Percentiles rank a stretch among this genome's conserved stretches.
Evolutionary conservation across 257 asterid species (phyloP).

Genomic region (Salvia miltiorrhiza): DNA sequence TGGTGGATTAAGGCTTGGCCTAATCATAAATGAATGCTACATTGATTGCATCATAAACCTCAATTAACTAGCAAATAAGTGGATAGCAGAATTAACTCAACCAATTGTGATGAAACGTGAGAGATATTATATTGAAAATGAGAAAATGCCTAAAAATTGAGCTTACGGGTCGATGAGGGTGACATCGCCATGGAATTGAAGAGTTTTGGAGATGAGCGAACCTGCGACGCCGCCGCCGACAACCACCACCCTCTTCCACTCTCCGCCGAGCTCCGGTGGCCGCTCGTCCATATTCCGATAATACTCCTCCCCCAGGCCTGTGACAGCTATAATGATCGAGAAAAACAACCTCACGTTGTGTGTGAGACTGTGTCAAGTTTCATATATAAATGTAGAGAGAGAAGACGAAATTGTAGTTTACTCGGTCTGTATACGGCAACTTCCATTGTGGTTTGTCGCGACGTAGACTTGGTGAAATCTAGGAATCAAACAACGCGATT

Average conservation of each 20-base stretch:
- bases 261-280: conserved; percentile 49
- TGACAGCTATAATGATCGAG: neutral
- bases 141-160: neutral
- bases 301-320: conserved; percentile 5
- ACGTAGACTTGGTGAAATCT: neutral
- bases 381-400: neutral
- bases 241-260: conserved; percentile 82
- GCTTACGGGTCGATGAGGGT: conserved; percentile 81
- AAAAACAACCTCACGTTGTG: neutral
- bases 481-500: neutral
- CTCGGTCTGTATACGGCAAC: conserved; percentile 14
- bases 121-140: too few relatives aligned
- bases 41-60: neutral
- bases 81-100: neutral
- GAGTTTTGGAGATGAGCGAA: conserved; percentile 70
- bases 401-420: neutral
- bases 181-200: conserved; percentile 75
- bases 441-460: neutral
- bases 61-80: neutral
- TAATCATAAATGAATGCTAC: neutral
- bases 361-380: neutral
- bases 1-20: neutral
- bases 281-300: conserved; percentile 43
- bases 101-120: too few relatives aligned
- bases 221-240: conserved; percentile 93